A percentile compares a stretch with the other conserved stretches of the same genome.
These are phyloP conservation scores for Cladophialophora psammophila DNA, from an alignment of 2,329 filamentous ascomycete species.

Conservation along the genomic window DNA sequence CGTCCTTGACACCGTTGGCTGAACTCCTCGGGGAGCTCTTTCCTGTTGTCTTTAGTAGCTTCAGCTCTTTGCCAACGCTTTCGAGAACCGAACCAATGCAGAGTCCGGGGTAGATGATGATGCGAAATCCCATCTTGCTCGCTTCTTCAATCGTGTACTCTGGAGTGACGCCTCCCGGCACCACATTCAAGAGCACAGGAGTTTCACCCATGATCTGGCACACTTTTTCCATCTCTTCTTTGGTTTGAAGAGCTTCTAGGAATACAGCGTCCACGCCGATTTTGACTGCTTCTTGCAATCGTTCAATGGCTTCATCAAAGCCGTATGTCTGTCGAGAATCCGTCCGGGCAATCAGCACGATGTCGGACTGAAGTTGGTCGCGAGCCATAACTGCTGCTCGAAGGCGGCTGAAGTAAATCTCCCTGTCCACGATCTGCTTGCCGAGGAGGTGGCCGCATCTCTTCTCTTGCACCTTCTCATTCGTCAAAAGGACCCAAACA, in stretches of 20 bases:
- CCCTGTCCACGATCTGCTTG: conserved; percentile 49
- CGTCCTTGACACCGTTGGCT: conserved; percentile 46
- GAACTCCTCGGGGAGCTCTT: conserved; percentile 42
- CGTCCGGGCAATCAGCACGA: conserved; percentile 55
- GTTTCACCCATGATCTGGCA: conserved; percentile 49
- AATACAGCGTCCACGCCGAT: conserved; percentile 53
- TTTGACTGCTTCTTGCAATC: conserved; percentile 50
- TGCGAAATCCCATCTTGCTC: conserved; percentile 50
- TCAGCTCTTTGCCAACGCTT: conserved; percentile 48
- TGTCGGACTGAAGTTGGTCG: conserved; percentile 48
- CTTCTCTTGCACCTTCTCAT: conserved; percentile 54
- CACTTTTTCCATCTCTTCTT: conserved; percentile 48
- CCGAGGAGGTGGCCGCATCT: conserved; percentile 52
- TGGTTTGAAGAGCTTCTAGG: conserved; percentile 51
- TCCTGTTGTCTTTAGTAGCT: conserved; percentile 49
- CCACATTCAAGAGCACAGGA: conserved; percentile 55
- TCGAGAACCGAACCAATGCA: conserved; percentile 49
- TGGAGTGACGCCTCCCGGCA: conserved; percentile 54
- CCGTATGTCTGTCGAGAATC: conserved; percentile 48
- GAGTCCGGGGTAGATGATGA: conserved; percentile 54
- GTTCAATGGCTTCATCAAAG: conserved; percentile 50
- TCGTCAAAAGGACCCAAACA: background rate
- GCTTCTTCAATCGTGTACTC: conserved; percentile 49
- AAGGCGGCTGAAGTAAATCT: conserved; percentile 48
- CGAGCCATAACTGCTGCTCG: conserved; percentile 51